These are phyloP conservation scores for Paracoccidioides brasiliensis DNA, from an alignment of 2,329 filamentous ascomycete species.

Conservation along the genomic window DNA sequence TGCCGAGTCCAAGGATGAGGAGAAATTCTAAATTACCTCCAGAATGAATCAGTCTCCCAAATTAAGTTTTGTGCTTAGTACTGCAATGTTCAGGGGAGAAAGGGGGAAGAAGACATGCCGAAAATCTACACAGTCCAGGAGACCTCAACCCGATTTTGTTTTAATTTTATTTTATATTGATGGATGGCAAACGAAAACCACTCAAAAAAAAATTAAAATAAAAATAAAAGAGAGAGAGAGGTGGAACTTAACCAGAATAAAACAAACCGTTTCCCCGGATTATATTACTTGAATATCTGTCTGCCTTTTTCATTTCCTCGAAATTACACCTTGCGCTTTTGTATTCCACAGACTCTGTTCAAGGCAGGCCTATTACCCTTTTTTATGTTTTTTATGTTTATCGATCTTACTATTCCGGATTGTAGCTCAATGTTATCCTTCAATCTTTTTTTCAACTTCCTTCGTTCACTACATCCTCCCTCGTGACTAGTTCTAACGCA, in stretches of 20 bases:
- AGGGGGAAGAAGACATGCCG: background rate
- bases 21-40: background rate
- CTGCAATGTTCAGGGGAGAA: background rate
- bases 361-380: slow-evolving; percentile 1
- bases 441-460: background rate
- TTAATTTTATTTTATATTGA: too few relatives aligned
- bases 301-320: background rate
- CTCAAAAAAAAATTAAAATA: background rate
- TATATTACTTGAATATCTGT: background rate
- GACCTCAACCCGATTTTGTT: background rate
- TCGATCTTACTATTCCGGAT: background rate
- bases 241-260: background rate
- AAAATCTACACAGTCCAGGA: background rate
- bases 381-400: background rate
- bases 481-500: background rate
- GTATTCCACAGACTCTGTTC: slow-evolving; percentile 1
- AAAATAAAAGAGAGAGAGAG: background rate
- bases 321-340: background rate
- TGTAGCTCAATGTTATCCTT: background rate
- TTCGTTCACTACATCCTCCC: background rate
- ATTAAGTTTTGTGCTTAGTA: background rate
- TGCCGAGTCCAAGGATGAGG: background rate
- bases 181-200: too few relatives aligned
- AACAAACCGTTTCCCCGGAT: background rate
- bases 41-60: background rate